Evolutionary conservation across 768 basidiomycete species (phyloP).

Genomic region (Lepiota venenata): DNA sequence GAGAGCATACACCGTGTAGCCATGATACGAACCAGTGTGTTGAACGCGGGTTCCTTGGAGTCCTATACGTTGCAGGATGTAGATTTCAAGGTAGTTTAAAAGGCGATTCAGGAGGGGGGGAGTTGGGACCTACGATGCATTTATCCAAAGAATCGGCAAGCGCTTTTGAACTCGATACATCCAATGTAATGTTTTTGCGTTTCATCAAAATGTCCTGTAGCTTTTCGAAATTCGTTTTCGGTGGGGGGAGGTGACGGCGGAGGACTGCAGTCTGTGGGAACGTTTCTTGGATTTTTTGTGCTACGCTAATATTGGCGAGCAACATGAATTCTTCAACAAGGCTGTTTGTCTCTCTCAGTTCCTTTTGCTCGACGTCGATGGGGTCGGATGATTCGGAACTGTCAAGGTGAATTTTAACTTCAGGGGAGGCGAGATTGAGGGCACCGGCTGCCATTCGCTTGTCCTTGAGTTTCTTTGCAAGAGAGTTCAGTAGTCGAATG

Average conservation of each 20-base stretch:
- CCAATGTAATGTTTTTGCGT: constrained; percentile 76
- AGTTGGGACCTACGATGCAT: constrained; percentile 66
- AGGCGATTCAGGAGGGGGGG: not conserved
- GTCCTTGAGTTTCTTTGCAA: constrained; percentile 83
- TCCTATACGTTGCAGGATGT: constrained; percentile 46
- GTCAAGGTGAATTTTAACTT: constrained; percentile 96
- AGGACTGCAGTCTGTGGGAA: constrained; percentile 96
- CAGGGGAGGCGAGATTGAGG: constrained; percentile 94
- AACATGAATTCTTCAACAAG: constrained; percentile 99
- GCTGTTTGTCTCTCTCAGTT: constrained; percentile 89
- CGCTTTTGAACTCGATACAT: constrained; percentile 89
- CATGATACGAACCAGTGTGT: constrained; percentile 98
- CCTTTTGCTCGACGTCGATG: constrained; percentile 96
- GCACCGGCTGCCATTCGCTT: constrained; percentile 95
- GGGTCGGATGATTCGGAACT: constrained; percentile 93
- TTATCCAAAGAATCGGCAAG: constrained; percentile 85
- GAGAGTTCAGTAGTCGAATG: constrained; percentile 83
- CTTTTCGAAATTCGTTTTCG: constrained; percentile 91
- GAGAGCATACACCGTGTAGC: constrained; percentile 98
- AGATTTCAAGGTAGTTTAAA: no score
- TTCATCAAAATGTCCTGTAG: constrained; percentile 89
- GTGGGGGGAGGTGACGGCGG: constrained; percentile 88
- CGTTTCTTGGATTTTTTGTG: constrained; percentile 85
- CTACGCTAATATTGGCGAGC: constrained; percentile 94
- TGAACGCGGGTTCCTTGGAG: constrained; percentile 82